These are phyloP conservation scores for Cucumis cinereus DNA, from an alignment of 306 rosid genomes.

Conservation along the genomic window DNA sequence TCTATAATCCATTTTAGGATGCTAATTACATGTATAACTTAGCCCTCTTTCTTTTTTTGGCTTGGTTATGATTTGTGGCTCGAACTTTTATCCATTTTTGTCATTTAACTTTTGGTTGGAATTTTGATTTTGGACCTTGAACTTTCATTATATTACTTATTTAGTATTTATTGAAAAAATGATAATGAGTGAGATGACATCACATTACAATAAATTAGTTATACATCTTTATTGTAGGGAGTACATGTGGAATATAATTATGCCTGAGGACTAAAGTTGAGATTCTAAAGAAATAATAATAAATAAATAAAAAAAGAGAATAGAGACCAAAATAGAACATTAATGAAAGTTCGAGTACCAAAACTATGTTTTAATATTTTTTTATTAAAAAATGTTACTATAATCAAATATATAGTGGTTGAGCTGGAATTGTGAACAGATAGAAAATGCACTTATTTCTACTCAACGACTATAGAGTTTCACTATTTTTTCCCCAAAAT, in stretches of 20 bases:
- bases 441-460: not conserved
- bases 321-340: not conserved
- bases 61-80: not conserved
- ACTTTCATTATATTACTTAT: not conserved
- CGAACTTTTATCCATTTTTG: not conserved
- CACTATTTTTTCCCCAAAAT: not conserved
- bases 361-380: not conserved
- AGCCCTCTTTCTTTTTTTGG: not conserved
- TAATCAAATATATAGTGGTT: not conserved
- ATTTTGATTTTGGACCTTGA: not conserved
- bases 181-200: not conserved
- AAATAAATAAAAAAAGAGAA: too few relatives aligned
- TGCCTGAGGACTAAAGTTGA: not conserved
- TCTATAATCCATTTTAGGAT: not conserved
- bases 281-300: not conserved
- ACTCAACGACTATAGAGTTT: not conserved
- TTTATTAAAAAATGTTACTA: not conserved
- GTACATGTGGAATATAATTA: not conserved
- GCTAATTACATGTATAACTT: not conserved
- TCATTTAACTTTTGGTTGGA: not conserved
- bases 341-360: not conserved
- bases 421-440: not conserved
- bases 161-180: not conserved
- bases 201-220: not conserved
- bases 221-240: not conserved